Conservation (phyloP, 257 asterid species). For the Lavandula angustifolia region DNA sequence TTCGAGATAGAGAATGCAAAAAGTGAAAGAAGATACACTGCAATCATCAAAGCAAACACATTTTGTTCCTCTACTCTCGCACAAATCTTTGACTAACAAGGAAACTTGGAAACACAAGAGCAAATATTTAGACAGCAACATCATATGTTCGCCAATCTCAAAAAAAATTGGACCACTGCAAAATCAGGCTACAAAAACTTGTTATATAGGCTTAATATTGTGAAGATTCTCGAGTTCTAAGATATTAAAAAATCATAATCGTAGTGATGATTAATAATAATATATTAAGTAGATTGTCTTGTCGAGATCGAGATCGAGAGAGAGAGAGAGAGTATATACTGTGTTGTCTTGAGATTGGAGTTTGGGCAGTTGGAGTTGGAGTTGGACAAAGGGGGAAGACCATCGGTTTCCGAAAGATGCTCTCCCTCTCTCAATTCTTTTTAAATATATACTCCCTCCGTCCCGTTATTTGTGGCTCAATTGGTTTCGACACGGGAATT, state of each 20-base stretch:
- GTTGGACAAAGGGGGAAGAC: slow-evolving; percentile 76
- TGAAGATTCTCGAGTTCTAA: too few species aligned
- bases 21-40: slow-evolving; percentile 58
- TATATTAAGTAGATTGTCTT: too few species aligned
- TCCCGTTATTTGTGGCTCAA: too few species aligned
- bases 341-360: slow-evolving; percentile 75
- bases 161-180: neutral
- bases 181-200: too few species aligned
- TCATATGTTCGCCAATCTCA: slow-evolving; percentile 6
- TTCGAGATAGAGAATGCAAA: slow-evolving; percentile 26
- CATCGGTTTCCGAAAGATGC: slow-evolving; percentile 87
- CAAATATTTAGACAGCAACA: slow-evolving; percentile 11
- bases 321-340: slow-evolving; percentile 34
- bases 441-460: too few species aligned
- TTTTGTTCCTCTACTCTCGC: slow-evolving; percentile 47
- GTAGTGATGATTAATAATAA: too few species aligned
- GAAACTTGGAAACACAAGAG: slow-evolving; percentile 48
- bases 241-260: too few species aligned
- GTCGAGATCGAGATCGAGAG: too few species aligned
- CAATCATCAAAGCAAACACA: slow-evolving; percentile 74
- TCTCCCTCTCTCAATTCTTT: slow-evolving; percentile 38
- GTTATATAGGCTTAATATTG: too few species aligned
- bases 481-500: too few species aligned
- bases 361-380: slow-evolving; percentile 20
- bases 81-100: slow-evolving; percentile 76